Conservation (phyloP, 2,329 filamentous ascomycete species). For the Nannizziopsis arthrosporioides region DNA sequence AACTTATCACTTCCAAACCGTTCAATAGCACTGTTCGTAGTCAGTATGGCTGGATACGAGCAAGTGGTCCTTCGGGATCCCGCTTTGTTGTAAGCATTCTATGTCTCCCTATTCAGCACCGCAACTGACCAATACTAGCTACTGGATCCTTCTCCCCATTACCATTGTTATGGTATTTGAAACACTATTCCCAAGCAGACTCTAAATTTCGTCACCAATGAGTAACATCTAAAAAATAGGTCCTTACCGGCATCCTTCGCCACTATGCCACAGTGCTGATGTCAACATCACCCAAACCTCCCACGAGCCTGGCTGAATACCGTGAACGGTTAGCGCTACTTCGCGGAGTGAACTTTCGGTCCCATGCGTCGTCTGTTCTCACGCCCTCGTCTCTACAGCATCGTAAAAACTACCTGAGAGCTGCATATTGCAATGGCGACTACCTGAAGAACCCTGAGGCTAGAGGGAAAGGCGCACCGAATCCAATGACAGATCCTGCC, state of each 20-base stretch:
- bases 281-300: constrained; percentile 67
- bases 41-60: constrained; percentile 30
- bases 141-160: constrained; percentile 98
- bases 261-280: constrained; percentile 95
- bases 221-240: constrained; percentile 36
- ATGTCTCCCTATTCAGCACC: too few species aligned
- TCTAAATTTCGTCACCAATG: not conserved
- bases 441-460: constrained; percentile 83
- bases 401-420: constrained; percentile 68
- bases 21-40: too few species aligned
- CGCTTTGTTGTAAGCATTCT: constrained; percentile 70
- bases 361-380: constrained; percentile 69
- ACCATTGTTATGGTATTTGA: constrained; percentile 76
- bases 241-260: constrained; percentile 86
- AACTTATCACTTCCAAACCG: too few species aligned
- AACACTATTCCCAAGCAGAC: not conserved
- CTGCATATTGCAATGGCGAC: constrained; percentile 70
- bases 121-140: constrained; percentile 44
- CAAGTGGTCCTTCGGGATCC: constrained; percentile 98
- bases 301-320: constrained; percentile 46
- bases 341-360: constrained; percentile 72
- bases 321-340: constrained; percentile 78
- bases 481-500: constrained; percentile 88
- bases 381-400: constrained; percentile 64
- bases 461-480: constrained; percentile 75